Percentiles rank a stretch among this genome's conserved stretches.
Conservation (phyloP, 1,284 basidiomycete species). For the Moesziomyces parantarcticus region DNA sequence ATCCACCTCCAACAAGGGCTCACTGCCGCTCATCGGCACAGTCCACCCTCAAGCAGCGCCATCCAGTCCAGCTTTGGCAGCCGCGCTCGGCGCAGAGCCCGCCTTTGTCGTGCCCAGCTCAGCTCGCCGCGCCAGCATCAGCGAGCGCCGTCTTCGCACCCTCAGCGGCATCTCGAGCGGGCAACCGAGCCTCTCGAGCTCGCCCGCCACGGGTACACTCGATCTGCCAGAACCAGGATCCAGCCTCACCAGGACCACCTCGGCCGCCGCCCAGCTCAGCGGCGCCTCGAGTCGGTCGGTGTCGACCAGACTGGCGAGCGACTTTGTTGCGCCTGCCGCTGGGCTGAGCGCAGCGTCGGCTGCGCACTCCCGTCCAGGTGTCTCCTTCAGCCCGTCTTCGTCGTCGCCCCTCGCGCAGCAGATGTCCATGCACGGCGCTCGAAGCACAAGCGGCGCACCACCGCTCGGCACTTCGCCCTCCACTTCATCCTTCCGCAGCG, state of each 20-base stretch:
- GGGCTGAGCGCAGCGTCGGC: conserved; percentile 11
- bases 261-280: conserved; percentile 14
- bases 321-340: conserved; percentile 1
- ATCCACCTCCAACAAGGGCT: conserved; percentile 24
- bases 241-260: conserved; percentile 19
- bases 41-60: conserved; percentile 17
- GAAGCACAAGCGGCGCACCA: conserved; percentile 9
- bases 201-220: conserved; percentile 16
- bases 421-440: conserved; percentile 25
- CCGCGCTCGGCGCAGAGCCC: conserved; percentile 46
- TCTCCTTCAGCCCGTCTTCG: conserved; percentile 56
- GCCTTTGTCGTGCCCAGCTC: conserved; percentile 49
- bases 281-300: conserved; percentile 12
- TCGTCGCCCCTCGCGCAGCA: conserved; percentile 57
- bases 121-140: conserved; percentile 35
- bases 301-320: conserved; percentile 26
- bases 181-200: conserved; percentile 27
- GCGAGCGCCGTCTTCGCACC: conserved; percentile 42
- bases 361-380: conserved; percentile 29
- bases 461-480: conserved; percentile 16
- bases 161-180: conserved; percentile 33
- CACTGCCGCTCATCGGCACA: conserved; percentile 16
- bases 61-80: conserved; percentile 45
- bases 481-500: conserved; percentile 23
- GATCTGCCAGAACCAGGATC: conserved; percentile 28